A percentile compares a stretch with the other conserved stretches of the same genome.
Conservation (phyloP, 345 rosid species). For the Linum lewisii region DNA sequence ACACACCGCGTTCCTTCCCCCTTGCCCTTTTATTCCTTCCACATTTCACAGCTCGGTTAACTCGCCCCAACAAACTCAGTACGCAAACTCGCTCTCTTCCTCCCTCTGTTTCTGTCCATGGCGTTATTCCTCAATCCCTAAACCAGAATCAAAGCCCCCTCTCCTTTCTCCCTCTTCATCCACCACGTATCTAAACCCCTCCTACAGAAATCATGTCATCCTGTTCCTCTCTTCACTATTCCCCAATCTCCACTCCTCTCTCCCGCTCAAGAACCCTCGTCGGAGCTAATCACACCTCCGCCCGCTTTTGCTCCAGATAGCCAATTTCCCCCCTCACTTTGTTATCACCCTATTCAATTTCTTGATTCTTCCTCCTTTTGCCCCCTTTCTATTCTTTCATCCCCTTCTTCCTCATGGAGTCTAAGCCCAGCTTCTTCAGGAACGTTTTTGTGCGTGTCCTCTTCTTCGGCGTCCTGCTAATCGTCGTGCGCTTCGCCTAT, state of each 20-base stretch:
- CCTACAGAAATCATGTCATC: background rate
- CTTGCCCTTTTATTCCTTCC: background rate
- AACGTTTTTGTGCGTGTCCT: constrained; percentile 59
- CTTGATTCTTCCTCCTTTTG: no score
- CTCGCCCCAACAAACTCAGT: no score
- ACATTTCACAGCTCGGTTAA: no score
- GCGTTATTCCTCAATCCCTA: background rate
- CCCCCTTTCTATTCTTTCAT: background rate
- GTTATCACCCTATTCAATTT: background rate
- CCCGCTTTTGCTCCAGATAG: constrained; percentile 96
- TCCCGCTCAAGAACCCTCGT: constrained; percentile 31
- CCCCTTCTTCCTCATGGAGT: constrained; percentile 40
- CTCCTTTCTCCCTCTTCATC: background rate
- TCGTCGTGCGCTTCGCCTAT: constrained; percentile 69
- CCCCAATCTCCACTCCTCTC: constrained; percentile 19
- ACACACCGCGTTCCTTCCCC: constrained; percentile 6
- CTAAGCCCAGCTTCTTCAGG: constrained; percentile 54
- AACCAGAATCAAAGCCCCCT: background rate
- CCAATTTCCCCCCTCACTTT: background rate
- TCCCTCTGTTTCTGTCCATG: background rate
- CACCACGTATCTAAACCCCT: constrained; percentile 2
- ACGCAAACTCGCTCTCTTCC: no score
- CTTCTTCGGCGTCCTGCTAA: constrained; percentile 51
- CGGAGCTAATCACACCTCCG: constrained; percentile 98
- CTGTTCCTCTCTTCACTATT: constrained; percentile 17